phyloP scores from a whole-genome alignment of 441 rosid species.

The Sinapis alba region DNA sequence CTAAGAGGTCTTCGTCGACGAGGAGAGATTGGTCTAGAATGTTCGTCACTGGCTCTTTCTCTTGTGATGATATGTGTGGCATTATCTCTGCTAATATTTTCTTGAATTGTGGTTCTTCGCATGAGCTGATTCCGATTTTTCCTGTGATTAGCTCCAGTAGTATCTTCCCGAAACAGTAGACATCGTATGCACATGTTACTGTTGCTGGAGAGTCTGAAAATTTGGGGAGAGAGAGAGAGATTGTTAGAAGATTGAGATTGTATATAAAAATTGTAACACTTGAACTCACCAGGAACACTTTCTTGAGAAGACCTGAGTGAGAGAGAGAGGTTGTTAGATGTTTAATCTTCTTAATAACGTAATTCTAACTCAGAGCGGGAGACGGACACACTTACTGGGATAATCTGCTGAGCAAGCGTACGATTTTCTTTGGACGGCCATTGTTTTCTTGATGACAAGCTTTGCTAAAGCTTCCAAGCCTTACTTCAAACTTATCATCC shows the following conservation, averaged over 20 bases:
- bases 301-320: no score
- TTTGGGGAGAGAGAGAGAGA: background rate
- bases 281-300: constrained; percentile 17
- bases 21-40: constrained; percentile 64
- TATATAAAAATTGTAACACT: background rate
- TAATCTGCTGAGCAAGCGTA: constrained; percentile 45
- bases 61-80: constrained; percentile 49
- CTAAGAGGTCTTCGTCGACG: constrained; percentile 67
- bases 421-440: constrained; percentile 50
- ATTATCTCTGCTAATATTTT: constrained; percentile 50
- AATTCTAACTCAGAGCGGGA: no score
- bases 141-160: constrained; percentile 72
- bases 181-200: constrained; percentile 59
- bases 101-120: constrained; percentile 48
- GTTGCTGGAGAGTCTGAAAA: constrained; percentile 29
- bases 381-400: constrained; percentile 54
- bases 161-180: constrained; percentile 70
- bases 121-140: constrained; percentile 63
- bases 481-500: constrained; percentile 75
- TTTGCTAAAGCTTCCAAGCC: constrained; percentile 71
- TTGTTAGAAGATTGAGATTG: background rate
- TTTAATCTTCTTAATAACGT: background rate
- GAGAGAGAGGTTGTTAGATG: background rate
- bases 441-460: constrained; percentile 52
- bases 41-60: constrained; percentile 60